Conservation (phyloP, 208 protist species). For the Strigomonas oncopelti region DNA sequence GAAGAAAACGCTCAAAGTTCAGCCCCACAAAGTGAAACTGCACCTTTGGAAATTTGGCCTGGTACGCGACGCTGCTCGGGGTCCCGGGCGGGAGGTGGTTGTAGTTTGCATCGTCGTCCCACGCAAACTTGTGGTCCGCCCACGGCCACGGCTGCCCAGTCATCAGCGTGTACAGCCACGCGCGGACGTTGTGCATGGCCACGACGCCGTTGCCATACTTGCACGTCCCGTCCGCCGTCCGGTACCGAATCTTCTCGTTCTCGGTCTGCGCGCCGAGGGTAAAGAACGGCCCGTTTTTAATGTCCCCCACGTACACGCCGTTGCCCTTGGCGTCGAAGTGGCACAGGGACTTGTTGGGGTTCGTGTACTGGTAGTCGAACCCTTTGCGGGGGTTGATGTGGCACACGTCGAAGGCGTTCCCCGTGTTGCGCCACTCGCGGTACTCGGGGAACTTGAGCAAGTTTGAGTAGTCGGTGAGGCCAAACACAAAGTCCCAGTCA, state of each 20-base stretch:
- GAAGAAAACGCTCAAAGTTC: constrained; percentile 66
- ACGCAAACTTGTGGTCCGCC: constrained; percentile 85
- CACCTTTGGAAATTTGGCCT: constrained; percentile 49
- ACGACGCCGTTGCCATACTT: constrained; percentile 88
- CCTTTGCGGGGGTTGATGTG: constrained; percentile 85
- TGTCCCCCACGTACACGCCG: constrained; percentile 72
- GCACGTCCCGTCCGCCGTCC: constrained; percentile 79
- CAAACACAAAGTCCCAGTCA: constrained; percentile 91
- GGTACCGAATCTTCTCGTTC: constrained; percentile 63
- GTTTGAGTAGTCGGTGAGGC: constrained; percentile 79
- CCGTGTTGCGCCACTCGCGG: constrained; percentile 82
- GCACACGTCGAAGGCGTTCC: constrained; percentile 78
- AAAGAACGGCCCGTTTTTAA: constrained; percentile 87
- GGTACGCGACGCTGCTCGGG: constrained; percentile 51
- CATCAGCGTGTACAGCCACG: constrained; percentile 86
- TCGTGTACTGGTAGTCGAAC: constrained; percentile 70
- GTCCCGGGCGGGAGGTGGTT: constrained; percentile 79
- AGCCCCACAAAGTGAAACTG: constrained; percentile 78
- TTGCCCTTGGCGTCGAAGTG: constrained; percentile 70
- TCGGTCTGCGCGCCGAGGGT: constrained; percentile 68
- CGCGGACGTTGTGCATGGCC: constrained; percentile 86
- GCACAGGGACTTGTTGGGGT: constrained; percentile 86
- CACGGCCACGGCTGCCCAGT: constrained; percentile 78
- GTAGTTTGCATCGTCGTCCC: constrained; percentile 79
- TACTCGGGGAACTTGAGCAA: constrained; percentile 89